These are phyloP conservation scores for Aspergillus cavernicola DNA, from an alignment of 495 filamentous ascomycete genomes.

Conservation along the genomic window DNA sequence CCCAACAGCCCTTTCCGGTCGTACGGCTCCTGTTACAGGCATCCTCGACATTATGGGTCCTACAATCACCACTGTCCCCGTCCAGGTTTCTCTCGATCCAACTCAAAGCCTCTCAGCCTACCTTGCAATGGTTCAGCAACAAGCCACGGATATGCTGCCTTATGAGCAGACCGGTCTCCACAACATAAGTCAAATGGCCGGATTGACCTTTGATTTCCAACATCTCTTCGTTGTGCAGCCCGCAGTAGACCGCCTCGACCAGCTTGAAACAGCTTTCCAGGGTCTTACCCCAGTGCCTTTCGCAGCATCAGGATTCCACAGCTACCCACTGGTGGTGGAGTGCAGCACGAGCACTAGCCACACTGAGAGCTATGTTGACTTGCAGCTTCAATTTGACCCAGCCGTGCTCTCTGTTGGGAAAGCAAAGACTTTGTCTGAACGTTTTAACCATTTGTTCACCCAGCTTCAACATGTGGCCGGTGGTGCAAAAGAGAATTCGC, in stretches of 20 bases:
- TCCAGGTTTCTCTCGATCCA: slow-evolving; percentile 22
- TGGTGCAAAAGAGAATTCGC: background rate
- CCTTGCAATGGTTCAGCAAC: slow-evolving; percentile 27
- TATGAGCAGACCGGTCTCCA: slow-evolving; percentile 15
- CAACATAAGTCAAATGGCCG: slow-evolving; percentile 4
- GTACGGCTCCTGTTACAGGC: slow-evolving; percentile 32
- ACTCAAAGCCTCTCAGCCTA: slow-evolving; percentile 24
- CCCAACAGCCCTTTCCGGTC: slow-evolving; percentile 36
- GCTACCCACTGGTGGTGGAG: slow-evolving; percentile 32
- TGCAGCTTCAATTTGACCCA: slow-evolving; percentile 12
- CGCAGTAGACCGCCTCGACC: slow-evolving; percentile 3
- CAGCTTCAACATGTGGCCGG: slow-evolving; percentile 7
- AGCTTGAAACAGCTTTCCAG: background rate
- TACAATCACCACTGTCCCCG: slow-evolving; percentile 38
- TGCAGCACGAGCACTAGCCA: slow-evolving; percentile 13
- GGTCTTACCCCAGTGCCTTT: slow-evolving; percentile 1
- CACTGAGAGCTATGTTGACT: background rate
- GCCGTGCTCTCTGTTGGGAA: background rate
- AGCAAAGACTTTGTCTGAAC: background rate
- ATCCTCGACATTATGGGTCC: slow-evolving; percentile 42
- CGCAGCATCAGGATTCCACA: slow-evolving; percentile 30
- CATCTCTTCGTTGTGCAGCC: slow-evolving; percentile 11
- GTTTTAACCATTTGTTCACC: slow-evolving; percentile 15
- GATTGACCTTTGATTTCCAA: slow-evolving; percentile 1
- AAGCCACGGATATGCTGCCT: slow-evolving; percentile 25